A percentile compares a stretch with the other conserved stretches of the same genome.
phyloP scores from a whole-genome alignment of 495 filamentous ascomycete species.

The Aspergillus asperescens region DNA sequence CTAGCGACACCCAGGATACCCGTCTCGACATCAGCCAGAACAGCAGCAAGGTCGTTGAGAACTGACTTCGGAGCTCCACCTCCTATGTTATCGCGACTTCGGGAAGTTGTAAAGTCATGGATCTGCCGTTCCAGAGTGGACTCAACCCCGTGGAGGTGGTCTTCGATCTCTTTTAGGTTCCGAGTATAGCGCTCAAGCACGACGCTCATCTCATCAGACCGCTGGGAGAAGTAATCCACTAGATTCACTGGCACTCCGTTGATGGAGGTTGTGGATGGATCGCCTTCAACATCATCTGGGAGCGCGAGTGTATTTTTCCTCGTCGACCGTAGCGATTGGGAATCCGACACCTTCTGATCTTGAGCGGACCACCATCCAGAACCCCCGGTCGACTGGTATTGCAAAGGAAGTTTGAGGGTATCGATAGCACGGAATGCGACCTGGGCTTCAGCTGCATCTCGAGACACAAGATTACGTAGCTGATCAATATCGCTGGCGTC shows the following conservation, averaged over 20 bases:
- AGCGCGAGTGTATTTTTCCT: conserved; percentile 44
- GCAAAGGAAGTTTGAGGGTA: conserved; percentile 66
- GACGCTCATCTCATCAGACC: conserved; percentile 63
- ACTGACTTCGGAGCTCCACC: conserved; percentile 41
- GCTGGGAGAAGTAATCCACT: conserved; percentile 69
- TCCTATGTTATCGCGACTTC: conserved; percentile 44
- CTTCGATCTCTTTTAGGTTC: conserved; percentile 76
- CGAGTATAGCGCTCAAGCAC: conserved; percentile 61
- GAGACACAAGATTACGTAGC: conserved; percentile 56
- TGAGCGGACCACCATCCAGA: conserved; percentile 43
- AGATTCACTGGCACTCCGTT: conserved; percentile 51
- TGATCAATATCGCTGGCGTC: conserved; percentile 68
- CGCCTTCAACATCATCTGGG: conserved; percentile 56
- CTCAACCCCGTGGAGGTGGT: conserved; percentile 73
- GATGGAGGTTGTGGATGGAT: conserved; percentile 38
- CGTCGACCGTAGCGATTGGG: conserved; percentile 36
- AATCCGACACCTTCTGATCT: conserved; percentile 40
- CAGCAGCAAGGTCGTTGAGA: conserved; percentile 57
- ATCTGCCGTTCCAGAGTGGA: conserved; percentile 62
- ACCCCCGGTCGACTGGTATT: conserved; percentile 54
- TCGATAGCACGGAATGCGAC: conserved; percentile 71
- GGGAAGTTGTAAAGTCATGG: conserved; percentile 57
- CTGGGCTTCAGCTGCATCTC: conserved; percentile 65
- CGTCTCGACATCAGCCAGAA: conserved; percentile 71
- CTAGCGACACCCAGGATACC: conserved; percentile 71